Percentiles rank a stretch among this genome's conserved stretches.
These are phyloP conservation scores for Pichia kluyveri DNA, from an alignment of 805 yeast genomes.

Conservation along the genomic window DNA sequence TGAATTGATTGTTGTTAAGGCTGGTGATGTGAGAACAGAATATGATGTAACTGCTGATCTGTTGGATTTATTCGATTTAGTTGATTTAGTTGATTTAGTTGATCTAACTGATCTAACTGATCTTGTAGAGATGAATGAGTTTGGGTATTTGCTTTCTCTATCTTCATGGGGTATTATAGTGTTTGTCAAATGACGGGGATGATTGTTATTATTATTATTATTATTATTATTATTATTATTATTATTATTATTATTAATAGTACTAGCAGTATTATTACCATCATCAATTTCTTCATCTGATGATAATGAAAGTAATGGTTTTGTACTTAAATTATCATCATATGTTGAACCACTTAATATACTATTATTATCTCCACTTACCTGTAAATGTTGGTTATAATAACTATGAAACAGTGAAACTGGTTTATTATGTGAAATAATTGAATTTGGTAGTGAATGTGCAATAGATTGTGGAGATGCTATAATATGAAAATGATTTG, in stretches of 20 bases:
- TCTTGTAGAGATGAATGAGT: neutral
- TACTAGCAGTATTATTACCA: too few species aligned
- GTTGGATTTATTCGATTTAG: neutral
- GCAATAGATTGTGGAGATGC: too few species aligned
- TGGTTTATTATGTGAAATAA: too few species aligned
- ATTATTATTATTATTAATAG: too few species aligned
- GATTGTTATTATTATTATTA: too few species aligned
- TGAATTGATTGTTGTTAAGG: slow-evolving; percentile 5
- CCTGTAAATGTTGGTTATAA: too few species aligned
- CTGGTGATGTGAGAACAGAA: slow-evolving; percentile 1
- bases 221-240: too few species aligned
- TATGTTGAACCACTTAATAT: slow-evolving; percentile 1
- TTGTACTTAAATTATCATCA: slow-evolving; percentile 31
- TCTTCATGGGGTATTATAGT: neutral
- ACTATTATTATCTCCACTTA: neutral
- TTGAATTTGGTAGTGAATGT: too few species aligned
- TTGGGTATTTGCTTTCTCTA: neutral
- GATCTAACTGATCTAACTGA: neutral
- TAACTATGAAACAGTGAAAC: neutral
- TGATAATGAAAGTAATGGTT: slow-evolving; percentile 33
- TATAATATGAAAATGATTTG: too few species aligned
- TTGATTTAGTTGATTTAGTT: neutral
- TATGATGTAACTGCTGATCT: neutral
- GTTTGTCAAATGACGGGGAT: neutral
- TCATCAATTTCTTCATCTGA: slow-evolving; percentile 7